Evolutionary conservation across 352 stramenopile species (phyloP).

Genomic region (Globisporangium canariense): DNA sequence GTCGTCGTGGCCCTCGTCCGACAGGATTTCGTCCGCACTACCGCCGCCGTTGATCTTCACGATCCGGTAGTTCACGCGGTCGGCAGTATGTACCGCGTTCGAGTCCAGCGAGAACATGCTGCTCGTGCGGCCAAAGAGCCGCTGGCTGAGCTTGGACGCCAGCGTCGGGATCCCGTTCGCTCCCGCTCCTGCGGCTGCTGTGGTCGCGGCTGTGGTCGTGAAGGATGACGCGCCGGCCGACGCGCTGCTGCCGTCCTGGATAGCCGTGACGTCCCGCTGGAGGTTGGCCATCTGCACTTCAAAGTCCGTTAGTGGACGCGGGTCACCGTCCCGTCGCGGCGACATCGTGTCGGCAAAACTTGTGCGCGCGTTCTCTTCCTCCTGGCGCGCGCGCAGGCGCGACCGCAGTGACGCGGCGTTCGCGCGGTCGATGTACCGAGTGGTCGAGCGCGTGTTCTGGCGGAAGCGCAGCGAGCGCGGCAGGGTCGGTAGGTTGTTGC

Average conservation of each 20-base stretch:
- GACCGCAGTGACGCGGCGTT: constrained; percentile 63
- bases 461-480: constrained; percentile 67
- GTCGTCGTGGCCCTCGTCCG: constrained; percentile 15
- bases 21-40: constrained; percentile 14
- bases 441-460: constrained; percentile 73
- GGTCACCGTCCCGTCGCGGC: constrained; percentile 17
- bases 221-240: constrained; percentile 17
- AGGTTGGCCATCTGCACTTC: constrained; percentile 42
- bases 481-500: constrained; percentile 65
- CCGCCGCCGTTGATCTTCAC: constrained; percentile 65
- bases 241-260: constrained; percentile 8
- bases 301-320: constrained; percentile 43
- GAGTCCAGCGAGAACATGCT: constrained; percentile 68
- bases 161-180: constrained; percentile 18
- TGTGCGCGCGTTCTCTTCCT: constrained; percentile 47
- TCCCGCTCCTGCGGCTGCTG: background rate
- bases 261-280: background rate
- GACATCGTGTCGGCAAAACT: constrained; percentile 28
- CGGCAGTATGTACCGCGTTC: constrained; percentile 10
- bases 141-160: constrained; percentile 30
- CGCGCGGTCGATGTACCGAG: constrained; percentile 67
- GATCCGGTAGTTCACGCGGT: constrained; percentile 59
- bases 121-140: constrained; percentile 37
- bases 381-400: constrained; percentile 41
- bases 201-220: constrained; percentile 1